Evolutionary conservation across 768 basidiomycete genomes (phyloP), one percentile per base, ranked within the genome.

Genomic region (Pulveroboletus sp.): DNA sequence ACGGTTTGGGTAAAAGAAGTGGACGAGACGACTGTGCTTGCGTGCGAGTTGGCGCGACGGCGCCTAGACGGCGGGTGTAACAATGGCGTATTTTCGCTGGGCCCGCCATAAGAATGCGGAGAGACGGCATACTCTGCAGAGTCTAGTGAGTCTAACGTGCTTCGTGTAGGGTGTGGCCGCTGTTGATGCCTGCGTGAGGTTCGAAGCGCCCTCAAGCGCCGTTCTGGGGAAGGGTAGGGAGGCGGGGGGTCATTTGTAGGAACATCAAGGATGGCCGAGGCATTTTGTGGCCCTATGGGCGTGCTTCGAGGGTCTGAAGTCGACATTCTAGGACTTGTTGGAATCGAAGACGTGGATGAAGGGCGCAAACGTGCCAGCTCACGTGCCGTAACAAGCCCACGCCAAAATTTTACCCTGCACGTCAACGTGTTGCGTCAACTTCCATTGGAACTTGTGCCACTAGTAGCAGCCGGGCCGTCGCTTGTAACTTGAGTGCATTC

Each of bases 1-100:
- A 90, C 67, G 0, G 84, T 89, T 29, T 85, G 87, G 5, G 80
- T 77, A 9, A 90, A 69, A 3, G 84, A 87, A 7, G 62, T 51
- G 0, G 70, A 66, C 2, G 76, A 78, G 17, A 66, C 57, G 34
- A 73, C 55, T 1, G 78, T 70, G 66, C 83, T 85, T 0, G 78
- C 71, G 49, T 78, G 72, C 2, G 87, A 89, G 45, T 74, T 59
- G 3, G 86, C 77, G 23, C 84, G 77, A 40, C 72, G 75, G 12
- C 85, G 71, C 32, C 58, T 49, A 16, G 55, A 45, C 38, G 56
- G 38, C n/a, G 66, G 51, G 42, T 19, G 55, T 20, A 82, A 63
- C 33, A 81, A 69, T 14, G 82, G 79, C 0, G 80, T 78, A 0
- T 65, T 69, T 55, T 83, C 84, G 1, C 65, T 66, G 4, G 70